A percentile compares a stretch with the other conserved stretches of the same genome.
Conservation (phyloP, 352 stramenopile genomes). For the Globisporangium nagaii region DNA sequence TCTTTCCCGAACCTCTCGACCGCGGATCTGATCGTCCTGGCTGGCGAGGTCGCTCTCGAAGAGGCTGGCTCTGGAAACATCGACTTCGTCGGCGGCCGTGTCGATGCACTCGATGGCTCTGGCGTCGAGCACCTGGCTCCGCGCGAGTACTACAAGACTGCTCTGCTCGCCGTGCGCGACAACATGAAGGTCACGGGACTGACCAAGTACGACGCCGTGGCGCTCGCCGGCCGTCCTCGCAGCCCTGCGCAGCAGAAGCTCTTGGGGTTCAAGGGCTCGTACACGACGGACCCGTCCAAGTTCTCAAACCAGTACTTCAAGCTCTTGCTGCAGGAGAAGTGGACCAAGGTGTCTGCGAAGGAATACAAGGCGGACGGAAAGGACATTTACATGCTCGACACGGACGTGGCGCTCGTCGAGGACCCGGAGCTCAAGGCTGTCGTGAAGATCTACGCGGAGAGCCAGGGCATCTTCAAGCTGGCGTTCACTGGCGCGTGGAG, state of each 20-base stretch:
- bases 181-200: slow-evolving; percentile 93
- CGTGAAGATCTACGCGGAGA: slow-evolving; percentile 90
- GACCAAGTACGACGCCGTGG: slow-evolving; percentile 90
- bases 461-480: slow-evolving; percentile 45
- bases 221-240: slow-evolving; percentile 85
- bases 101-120: slow-evolving; percentile 65
- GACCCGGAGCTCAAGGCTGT: slow-evolving; percentile 82
- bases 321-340: slow-evolving; percentile 74
- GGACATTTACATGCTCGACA: slow-evolving; percentile 87
- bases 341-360: slow-evolving; percentile 73
- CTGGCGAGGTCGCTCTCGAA: slow-evolving; percentile 36
- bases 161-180: slow-evolving; percentile 81
- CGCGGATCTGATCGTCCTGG: slow-evolving; percentile 91
- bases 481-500: slow-evolving; percentile 71
- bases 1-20: slow-evolving; percentile 87
- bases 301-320: slow-evolving; percentile 94
- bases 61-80: slow-evolving; percentile 15
- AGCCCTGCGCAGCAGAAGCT: slow-evolving; percentile 86
- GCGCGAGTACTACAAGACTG: slow-evolving; percentile 76
- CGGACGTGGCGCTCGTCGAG: slow-evolving; percentile 87
- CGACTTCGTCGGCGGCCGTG: slow-evolving; percentile 27
- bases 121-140: slow-evolving; percentile 83
- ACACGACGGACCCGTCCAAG: slow-evolving; percentile 60
- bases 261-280: slow-evolving; percentile 79
- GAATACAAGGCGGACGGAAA: slow-evolving; percentile 80